These are phyloP conservation scores for Lachnellula suecica DNA, from an alignment of 2,329 filamentous ascomycete species.

Conservation along the genomic window DNA sequence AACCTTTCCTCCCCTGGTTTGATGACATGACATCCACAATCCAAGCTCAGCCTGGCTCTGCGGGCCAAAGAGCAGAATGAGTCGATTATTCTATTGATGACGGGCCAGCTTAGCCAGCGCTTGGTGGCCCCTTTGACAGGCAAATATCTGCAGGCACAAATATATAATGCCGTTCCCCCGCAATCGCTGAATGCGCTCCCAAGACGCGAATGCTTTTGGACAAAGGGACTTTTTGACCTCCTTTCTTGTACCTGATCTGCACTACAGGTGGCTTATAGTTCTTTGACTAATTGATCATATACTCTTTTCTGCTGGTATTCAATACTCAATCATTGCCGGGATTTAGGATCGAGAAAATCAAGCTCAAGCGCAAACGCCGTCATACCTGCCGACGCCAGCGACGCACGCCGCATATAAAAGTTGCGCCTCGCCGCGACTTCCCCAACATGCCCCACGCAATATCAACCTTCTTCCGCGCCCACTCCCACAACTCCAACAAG, in stretches of 20 bases:
- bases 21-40: too few species aligned
- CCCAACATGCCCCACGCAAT: slow-evolving; percentile 27
- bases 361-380: background rate
- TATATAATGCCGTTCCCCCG: background rate
- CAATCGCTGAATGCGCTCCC: background rate
- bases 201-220: background rate
- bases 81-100: too few species aligned
- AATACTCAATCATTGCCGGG: background rate
- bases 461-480: slow-evolving; percentile 25
- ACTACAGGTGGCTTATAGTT: too few species aligned
- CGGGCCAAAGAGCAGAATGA: background rate
- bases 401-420: background rate
- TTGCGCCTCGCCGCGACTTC: slow-evolving; percentile 1
- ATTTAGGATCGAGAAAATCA: background rate
- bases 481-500: slow-evolving; percentile 9
- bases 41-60: too few species aligned
- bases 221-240: background rate
- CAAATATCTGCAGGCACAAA: background rate
- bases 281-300: too few species aligned
- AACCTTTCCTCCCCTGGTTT: too few species aligned
- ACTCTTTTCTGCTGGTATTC: background rate
- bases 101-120: background rate
- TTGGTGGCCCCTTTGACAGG: background rate
- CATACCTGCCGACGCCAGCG: background rate
- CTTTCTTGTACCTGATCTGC: background rate